Conservation (phyloP, 306 rosid genomes). For the Neltuma alba region DNA sequence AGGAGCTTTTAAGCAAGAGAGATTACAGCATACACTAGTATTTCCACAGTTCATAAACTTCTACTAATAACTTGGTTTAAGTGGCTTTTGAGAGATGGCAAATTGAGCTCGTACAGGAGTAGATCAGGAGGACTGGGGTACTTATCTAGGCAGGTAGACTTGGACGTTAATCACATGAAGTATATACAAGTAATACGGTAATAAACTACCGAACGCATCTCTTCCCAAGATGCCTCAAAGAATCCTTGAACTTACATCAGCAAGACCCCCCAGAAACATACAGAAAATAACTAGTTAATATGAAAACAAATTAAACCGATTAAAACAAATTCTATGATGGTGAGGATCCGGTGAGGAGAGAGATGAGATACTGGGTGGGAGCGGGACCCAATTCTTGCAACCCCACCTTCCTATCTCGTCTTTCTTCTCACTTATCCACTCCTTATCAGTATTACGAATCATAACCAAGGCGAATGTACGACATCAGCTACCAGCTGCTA, state of each 20-base stretch:
- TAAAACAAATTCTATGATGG: neutral
- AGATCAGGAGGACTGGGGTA: neutral
- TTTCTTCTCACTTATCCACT: neutral
- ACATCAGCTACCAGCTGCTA: conserved; percentile 16
- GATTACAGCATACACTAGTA: neutral
- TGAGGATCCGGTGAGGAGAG: neutral
- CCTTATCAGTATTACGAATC: neutral
- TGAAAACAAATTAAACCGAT: neutral
- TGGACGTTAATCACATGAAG: conserved; percentile 28
- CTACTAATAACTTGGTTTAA: neutral
- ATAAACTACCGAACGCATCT: conserved; percentile 16
- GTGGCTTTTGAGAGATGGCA: neutral
- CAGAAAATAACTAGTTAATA: neutral
- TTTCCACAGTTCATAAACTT: neutral
- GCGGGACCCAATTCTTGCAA: neutral
- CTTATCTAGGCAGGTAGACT: conserved; percentile 12
- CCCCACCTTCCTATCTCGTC: neutral
- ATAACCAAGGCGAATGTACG: neutral
- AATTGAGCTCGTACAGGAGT: neutral
- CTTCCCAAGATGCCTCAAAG: conserved; percentile 31
- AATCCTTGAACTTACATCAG: conserved; percentile 21
- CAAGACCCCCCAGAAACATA: neutral
- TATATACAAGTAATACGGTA: neutral
- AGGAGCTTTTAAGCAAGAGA: neutral
- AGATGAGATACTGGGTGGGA: neutral